phyloP scores from a whole-genome alignment of 2,329 filamentous ascomycete species.

The Pseudonectria foliicola region DNA sequence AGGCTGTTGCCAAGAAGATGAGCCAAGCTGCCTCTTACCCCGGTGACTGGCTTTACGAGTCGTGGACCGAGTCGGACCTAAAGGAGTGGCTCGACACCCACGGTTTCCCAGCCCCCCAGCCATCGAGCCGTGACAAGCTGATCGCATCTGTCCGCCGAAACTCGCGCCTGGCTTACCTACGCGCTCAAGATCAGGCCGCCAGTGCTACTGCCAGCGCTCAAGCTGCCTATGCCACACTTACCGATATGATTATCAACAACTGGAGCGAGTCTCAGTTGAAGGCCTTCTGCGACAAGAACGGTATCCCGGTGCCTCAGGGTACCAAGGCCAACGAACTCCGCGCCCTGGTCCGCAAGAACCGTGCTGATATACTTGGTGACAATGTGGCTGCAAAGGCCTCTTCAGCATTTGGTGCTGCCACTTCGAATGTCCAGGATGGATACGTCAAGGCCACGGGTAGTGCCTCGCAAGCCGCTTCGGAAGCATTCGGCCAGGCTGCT shows the following conservation, averaged over 20 bases:
- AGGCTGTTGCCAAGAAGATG: conserved; percentile 62
- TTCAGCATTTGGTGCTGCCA: conserved; percentile 63
- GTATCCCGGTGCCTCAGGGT: conserved; percentile 79
- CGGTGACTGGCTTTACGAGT: conserved; percentile 86
- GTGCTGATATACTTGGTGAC: conserved; percentile 63
- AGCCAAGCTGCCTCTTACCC: conserved; percentile 81
- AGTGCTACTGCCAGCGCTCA: conserved; percentile 59
- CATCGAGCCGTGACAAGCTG: conserved; percentile 75
- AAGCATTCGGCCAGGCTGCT: conserved; percentile 59
- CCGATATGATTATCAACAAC: conserved; percentile 76
- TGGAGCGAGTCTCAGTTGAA: conserved; percentile 90
- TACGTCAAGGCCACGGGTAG: conserved; percentile 70
- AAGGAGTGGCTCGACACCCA: conserved; percentile 90
- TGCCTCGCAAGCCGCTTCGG: conserved; percentile 52
- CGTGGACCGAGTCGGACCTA: conserved; percentile 88
- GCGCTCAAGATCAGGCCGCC: conserved; percentile 52
- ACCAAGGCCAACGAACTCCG: conserved; percentile 85
- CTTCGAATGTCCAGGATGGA: conserved; percentile 66
- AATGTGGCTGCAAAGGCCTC: conserved; percentile 50
- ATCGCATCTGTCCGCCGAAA: conserved; percentile 88
- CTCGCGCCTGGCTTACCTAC: conserved; percentile 69
- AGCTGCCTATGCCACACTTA: conserved; percentile 65
- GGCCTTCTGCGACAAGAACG: conserved; percentile 87
- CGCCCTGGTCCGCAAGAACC: conserved; percentile 82
- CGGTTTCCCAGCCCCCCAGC: conserved; percentile 80